These are phyloP conservation scores for Obelidium mucronatum DNA, from an alignment of 192 early-diverging fungal species.

Conservation along the genomic window DNA sequence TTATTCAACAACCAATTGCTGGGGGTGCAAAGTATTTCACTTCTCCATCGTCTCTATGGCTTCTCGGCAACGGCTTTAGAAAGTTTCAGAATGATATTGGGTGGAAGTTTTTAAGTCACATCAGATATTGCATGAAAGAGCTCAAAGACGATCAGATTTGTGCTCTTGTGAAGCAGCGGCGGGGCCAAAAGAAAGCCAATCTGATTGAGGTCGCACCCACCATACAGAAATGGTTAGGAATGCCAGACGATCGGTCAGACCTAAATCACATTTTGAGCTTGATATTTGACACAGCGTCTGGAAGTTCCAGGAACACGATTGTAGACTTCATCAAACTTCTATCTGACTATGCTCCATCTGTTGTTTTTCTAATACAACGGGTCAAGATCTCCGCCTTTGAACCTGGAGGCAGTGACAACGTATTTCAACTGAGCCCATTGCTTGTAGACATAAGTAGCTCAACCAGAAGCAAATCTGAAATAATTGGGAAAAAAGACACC, in stretches of 20 bases:
- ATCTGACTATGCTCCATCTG: slow-evolving; percentile 7
- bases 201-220: slow-evolving; percentile 12
- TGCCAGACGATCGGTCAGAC: slow-evolving; percentile 55
- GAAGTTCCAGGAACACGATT: not conserved
- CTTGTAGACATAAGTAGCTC: slow-evolving; percentile 14
- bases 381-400: slow-evolving; percentile 40
- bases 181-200: not conserved
- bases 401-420: slow-evolving; percentile 38
- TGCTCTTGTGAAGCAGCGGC: not conserved
- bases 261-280: slow-evolving; percentile 35
- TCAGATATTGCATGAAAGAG: slow-evolving; percentile 58
- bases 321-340: not conserved
- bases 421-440: slow-evolving; percentile 37
- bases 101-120: slow-evolving; percentile 76
- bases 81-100: slow-evolving; percentile 72
- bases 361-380: slow-evolving; percentile 14
- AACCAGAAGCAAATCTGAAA: not conserved
- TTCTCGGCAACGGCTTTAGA: slow-evolving; percentile 59
- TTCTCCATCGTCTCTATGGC: slow-evolving; percentile 66
- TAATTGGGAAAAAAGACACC: not conserved
- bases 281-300: slow-evolving; percentile 33
- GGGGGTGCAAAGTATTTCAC: slow-evolving; percentile 75
- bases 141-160: slow-evolving; percentile 19
- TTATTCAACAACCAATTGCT: slow-evolving; percentile 53
- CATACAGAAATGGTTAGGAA: slow-evolving; percentile 12